These are phyloP conservation scores for Zelopaecilomyces penicillatus DNA, from an alignment of 2,329 filamentous ascomycete species.

Conservation along the genomic window DNA sequence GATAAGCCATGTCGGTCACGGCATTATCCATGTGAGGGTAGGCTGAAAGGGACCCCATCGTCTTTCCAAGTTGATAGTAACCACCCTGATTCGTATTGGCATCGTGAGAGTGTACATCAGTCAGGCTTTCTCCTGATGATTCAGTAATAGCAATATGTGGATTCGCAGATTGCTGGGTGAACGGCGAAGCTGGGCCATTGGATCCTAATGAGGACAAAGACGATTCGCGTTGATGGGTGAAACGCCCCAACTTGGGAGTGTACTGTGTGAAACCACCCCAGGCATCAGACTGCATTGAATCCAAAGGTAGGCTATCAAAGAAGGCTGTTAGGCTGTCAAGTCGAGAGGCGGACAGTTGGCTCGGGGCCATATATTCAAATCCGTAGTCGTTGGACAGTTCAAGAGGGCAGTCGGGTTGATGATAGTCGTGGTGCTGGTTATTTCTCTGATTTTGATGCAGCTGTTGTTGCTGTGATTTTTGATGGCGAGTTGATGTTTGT, in stretches of 20 bases:
- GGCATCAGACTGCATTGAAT: slow-evolving; percentile 34
- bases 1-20: slow-evolving; percentile 32
- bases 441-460: slow-evolving; percentile 18
- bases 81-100: slow-evolving; percentile 18
- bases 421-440: slow-evolving; percentile 12
- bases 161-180: slow-evolving; percentile 44
- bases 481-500: slow-evolving; percentile 16
- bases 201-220: slow-evolving; percentile 54
- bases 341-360: slow-evolving; percentile 12
- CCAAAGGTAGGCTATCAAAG: slow-evolving; percentile 14
- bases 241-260: slow-evolving; percentile 29
- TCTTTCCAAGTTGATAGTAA: slow-evolving; percentile 35
- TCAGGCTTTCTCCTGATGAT: slow-evolving; percentile 35
- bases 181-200: slow-evolving; percentile 52
- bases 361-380: slow-evolving; percentile 5
- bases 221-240: slow-evolving; percentile 50
- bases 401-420: slow-evolving; percentile 13
- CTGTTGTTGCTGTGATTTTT: slow-evolving; percentile 19
- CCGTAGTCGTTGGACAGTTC: slow-evolving; percentile 6
- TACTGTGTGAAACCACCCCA: slow-evolving; percentile 31
- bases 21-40: slow-evolving; percentile 30
- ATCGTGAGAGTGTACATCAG: slow-evolving; percentile 30
- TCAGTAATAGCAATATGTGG: slow-evolving; percentile 51
- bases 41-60: slow-evolving; percentile 33
- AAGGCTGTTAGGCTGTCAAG: slow-evolving; percentile 18